Percentiles rank a stretch among this genome's conserved stretches.
These are phyloP conservation scores for Floccularia luteovirens DNA, from an alignment of 768 basidiomycete species.

Conservation along the genomic window DNA sequence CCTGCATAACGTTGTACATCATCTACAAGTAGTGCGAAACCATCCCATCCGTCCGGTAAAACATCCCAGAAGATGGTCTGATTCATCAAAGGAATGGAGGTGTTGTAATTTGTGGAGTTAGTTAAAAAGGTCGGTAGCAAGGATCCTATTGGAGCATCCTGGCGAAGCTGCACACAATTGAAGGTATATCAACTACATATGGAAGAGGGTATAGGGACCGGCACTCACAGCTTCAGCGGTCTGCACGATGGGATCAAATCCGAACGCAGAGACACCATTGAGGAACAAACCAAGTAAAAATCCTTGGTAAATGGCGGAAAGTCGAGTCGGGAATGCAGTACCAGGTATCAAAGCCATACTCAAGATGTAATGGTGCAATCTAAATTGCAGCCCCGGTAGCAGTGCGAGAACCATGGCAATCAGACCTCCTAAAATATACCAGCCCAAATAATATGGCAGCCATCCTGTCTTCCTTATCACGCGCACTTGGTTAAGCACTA, in stretches of 20 bases:
- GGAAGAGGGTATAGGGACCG: conserved; percentile 3
- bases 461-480: conserved; percentile 82
- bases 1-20: conserved; percentile 81
- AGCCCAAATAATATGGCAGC: conserved; percentile 67
- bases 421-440: conserved; percentile 65
- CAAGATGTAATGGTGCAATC: conserved; percentile 80
- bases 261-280: conserved; percentile 74
- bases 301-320: conserved; percentile 75
- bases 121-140: conserved; percentile 67
- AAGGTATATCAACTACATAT: background rate
- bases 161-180: conserved; percentile 40
- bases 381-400: conserved; percentile 60
- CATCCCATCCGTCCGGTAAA: conserved; percentile 56
- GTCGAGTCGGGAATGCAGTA: conserved; percentile 74
- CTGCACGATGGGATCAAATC: conserved; percentile 73
- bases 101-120: conserved; percentile 61
- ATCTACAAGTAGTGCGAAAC: conserved; percentile 75
- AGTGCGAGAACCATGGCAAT: conserved; percentile 58
- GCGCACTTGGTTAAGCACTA: conserved; percentile 71
- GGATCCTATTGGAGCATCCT: conserved; percentile 66
- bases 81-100: conserved; percentile 41
- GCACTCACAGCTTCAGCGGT: conserved; percentile 57
- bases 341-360: conserved; percentile 70
- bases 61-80: conserved; percentile 53
- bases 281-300: conserved; percentile 79